A percentile compares a stretch with the other conserved stretches of the same genome.
These are phyloP conservation scores for Alternaria sp. DNA, from an alignment of 2,329 filamentous ascomycete genomes.

Conservation along the genomic window DNA sequence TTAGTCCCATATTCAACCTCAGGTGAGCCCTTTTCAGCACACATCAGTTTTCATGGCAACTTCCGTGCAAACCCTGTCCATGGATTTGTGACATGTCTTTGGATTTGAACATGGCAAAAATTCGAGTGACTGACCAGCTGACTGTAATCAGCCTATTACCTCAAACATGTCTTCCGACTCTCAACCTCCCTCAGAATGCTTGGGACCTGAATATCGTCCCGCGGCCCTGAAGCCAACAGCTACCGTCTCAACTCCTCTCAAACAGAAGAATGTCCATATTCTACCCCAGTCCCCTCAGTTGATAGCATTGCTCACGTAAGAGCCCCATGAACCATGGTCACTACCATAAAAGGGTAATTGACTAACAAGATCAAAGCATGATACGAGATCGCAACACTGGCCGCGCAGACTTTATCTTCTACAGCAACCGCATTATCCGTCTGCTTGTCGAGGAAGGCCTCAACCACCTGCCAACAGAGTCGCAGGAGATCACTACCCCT, in stretches of 20 bases:
- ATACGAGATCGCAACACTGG: slow-evolving; percentile 91
- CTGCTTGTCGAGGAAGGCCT: slow-evolving; percentile 95
- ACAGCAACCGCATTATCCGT: slow-evolving; percentile 97
- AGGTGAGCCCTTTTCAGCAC: slow-evolving; percentile 3
- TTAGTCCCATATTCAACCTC: slow-evolving; percentile 1
- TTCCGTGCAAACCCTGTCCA: background rate
- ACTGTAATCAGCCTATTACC: slow-evolving; percentile 13
- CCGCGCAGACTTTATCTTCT: slow-evolving; percentile 98
- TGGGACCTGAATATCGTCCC: slow-evolving; percentile 82
- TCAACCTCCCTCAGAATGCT: slow-evolving; percentile 63
- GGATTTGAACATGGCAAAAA: background rate
- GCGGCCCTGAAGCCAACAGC: slow-evolving; percentile 83
- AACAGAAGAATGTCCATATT: slow-evolving; percentile 87
- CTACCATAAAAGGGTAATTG: background rate
- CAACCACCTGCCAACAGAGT: slow-evolving; percentile 92
- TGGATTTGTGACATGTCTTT: background rate
- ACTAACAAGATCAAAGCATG: slow-evolving; percentile 68
- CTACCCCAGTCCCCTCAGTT: slow-evolving; percentile 94
- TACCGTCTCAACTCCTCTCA: slow-evolving; percentile 84
- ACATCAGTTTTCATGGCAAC: background rate
- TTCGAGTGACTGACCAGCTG: background rate
- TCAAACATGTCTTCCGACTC: slow-evolving; percentile 39
- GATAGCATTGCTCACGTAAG: slow-evolving; percentile 96
- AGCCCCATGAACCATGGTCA: slow-evolving; percentile 37
- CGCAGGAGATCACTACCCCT: slow-evolving; percentile 88